Evolutionary conservation across 148 eudicot genomes (phyloP).

Genomic region (Chenopodium album): DNA sequence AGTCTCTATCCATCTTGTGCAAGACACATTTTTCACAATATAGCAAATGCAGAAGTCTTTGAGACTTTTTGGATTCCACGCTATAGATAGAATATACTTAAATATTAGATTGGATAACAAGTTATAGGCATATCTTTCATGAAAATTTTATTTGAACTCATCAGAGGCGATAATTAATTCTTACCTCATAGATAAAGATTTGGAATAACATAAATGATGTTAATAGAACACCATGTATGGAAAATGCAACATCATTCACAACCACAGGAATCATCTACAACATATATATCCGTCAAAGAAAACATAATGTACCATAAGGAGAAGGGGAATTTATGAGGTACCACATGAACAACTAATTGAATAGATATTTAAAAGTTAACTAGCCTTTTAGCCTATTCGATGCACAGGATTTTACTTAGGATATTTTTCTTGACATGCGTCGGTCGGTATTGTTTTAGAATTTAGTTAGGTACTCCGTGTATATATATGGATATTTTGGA

Average conservation of each 20-base stretch:
- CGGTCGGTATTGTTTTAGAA: too few species aligned
- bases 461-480: too few species aligned
- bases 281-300: neutral
- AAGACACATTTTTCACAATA: too few species aligned
- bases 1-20: too few species aligned
- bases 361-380: too few species aligned
- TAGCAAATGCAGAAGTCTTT: slow-evolving; percentile 32
- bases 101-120: slow-evolving; percentile 6
- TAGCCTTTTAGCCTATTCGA: too few species aligned
- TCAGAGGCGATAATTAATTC: slow-evolving; percentile 4
- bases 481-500: too few species aligned
- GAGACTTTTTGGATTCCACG: slow-evolving; percentile 75
- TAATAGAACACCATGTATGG: slow-evolving; percentile 68
- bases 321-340: neutral
- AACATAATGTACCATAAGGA: slow-evolving; percentile 3
- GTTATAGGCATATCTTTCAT: neutral
- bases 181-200: slow-evolving; percentile 50
- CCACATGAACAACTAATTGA: too few species aligned
- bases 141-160: neutral
- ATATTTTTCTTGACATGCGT: too few species aligned
- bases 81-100: slow-evolving; percentile 24
- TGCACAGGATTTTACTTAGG: too few species aligned
- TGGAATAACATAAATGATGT: neutral
- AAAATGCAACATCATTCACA: slow-evolving; percentile 74
- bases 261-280: slow-evolving; percentile 86